Evolutionary conservation across 2,329 filamentous ascomycete species (phyloP), one percentile per base, ranked within the genome.

Genomic region (Karstenula rhodostoma): DNA sequence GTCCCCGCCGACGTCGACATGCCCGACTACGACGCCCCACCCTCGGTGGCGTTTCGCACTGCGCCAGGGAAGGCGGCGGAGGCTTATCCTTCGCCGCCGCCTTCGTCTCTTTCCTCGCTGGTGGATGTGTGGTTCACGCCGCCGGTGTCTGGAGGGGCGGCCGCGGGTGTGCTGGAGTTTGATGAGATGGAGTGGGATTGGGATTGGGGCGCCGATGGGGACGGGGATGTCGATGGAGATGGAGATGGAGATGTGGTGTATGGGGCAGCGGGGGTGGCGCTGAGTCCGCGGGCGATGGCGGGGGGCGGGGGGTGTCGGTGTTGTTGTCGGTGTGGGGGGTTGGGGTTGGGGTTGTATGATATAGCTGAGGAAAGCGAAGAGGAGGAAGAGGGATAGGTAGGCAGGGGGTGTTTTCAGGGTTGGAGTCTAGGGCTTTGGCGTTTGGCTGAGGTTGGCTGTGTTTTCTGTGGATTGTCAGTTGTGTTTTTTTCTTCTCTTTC

Each of bases 181-280:
- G 58, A 62, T 13, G 55, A 33, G 19, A 56, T 57, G 52, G 52
- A 55, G 19, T 55, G 52, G 51, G 62, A 60, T 29, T 66, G 63
- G 63, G 40, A 10, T n/a, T 4, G 12, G 6, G 35, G 13, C 17
- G 13, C 4, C 33, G 3, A 4, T 17, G 37, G 37, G 60, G n/a
- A n/a, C n/a, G n/a, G n/a, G n/a, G n/a, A n/a, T n/a, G n/a, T n/a
- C n/a, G n/a, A n/a, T 57, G 29, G 51, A 63, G 62, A 59, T 63
- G 46, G 62, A 58, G 62, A 58, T 9, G 65, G 62, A n/a, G 25
- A 46, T 5, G 52, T 67, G 2, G 53, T 67, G 13, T 63, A 57
- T 56, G 65, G 65, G 1, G 59, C 65, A 35, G 63, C 62, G 25
- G 66, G 66, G 5, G 13, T 63, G 33, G 66, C 66, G 19, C 22